phyloP scores from a whole-genome alignment of 106 monocot species.

The Chionographis japonica region DNA sequence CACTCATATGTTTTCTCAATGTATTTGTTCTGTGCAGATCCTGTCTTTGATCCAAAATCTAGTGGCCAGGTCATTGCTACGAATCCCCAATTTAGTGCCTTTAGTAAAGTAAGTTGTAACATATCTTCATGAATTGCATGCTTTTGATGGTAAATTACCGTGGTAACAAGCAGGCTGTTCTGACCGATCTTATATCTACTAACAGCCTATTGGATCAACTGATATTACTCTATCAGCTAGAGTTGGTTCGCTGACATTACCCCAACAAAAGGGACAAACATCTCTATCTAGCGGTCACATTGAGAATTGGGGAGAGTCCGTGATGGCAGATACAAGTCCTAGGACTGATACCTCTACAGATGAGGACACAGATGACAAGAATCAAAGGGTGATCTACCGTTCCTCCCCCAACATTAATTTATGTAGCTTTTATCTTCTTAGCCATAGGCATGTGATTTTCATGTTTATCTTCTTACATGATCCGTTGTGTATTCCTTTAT shows the following conservation, averaged over 20 bases:
- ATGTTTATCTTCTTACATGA: no score
- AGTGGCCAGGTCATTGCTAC: constrained; percentile 13
- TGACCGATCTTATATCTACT: constrained; percentile 8
- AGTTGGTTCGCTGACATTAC: constrained; percentile 14
- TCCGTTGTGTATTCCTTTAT: no score
- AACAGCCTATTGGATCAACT: constrained; percentile 19
- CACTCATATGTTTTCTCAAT: background rate
- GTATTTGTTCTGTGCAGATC: constrained; percentile 13
- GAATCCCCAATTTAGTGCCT: constrained; percentile 27
- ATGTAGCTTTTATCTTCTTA: no score
- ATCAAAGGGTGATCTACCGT: constrained; percentile 35
- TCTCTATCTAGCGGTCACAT: constrained; percentile 32
- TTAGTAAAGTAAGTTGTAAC: constrained; percentile 26
- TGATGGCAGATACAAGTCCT: constrained; percentile 66
- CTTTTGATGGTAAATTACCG: no score
- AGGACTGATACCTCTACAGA: constrained; percentile 86
- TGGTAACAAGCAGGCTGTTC: background rate
- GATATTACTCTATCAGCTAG: constrained; percentile 14
- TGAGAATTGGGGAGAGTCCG: constrained; percentile 78
- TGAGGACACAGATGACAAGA: constrained; percentile 68
- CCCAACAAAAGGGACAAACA: constrained; percentile 27
- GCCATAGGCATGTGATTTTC: no score
- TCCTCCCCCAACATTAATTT: background rate
- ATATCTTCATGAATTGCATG: no score
- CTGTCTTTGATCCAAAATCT: constrained; percentile 30